A percentile compares a stretch with the other conserved stretches of the same genome.
Conservation (phyloP, 225 moss, liverwort and hornwort species). For the Neckera pumila region DNA sequence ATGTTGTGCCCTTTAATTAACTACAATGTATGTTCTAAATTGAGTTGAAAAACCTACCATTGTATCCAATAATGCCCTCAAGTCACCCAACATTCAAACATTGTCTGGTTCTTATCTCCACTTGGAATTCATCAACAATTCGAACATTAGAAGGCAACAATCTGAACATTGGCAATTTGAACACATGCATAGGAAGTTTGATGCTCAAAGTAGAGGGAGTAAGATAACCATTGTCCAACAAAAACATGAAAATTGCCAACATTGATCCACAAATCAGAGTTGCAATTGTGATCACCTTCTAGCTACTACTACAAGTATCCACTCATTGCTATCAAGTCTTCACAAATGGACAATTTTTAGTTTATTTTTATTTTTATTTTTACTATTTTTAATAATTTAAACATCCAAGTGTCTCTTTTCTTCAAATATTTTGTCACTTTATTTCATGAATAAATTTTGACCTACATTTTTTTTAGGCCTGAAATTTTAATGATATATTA, state of each 20-base stretch:
- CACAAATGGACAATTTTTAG: too few species aligned
- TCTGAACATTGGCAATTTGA: too few species aligned
- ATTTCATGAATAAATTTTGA: too few species aligned
- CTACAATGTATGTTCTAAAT: too few species aligned
- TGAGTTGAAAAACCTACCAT: not conserved
- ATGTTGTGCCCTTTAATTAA: too few species aligned
- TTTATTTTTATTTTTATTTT: too few species aligned
- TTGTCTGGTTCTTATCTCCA: not conserved
- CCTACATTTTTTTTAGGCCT: too few species aligned
- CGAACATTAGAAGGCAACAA: not conserved
- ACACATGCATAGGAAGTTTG: not conserved
- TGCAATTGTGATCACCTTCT: not conserved
- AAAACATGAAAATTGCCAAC: not conserved
- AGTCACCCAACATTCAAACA: not conserved
- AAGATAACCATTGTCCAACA: not conserved
- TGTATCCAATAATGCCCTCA: not conserved
- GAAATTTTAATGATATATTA: too few species aligned
- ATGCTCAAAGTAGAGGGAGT: accelerated
- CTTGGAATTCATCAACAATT: not conserved
- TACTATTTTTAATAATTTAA: too few species aligned
- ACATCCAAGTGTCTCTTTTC: too few species aligned
- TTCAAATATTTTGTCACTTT: too few species aligned
- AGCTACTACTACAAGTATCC: not conserved
- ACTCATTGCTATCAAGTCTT: too few species aligned
- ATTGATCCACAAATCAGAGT: not conserved